These are phyloP conservation scores for Catenaria anguillulae DNA, from an alignment of 371 early-diverging fungal genomes.

Conservation along the genomic window DNA sequence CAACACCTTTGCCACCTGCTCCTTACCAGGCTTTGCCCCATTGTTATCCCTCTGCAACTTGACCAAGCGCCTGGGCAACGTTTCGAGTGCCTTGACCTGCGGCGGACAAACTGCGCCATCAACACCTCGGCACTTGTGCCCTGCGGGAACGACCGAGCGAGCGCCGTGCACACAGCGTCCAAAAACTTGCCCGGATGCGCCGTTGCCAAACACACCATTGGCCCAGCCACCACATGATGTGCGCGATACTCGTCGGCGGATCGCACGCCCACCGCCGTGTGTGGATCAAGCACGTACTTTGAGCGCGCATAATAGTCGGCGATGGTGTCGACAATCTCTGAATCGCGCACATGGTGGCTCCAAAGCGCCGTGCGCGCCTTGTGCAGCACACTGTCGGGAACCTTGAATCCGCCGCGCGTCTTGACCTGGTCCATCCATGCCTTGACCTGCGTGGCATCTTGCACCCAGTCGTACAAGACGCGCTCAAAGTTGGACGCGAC, in stretches of 20 bases:
- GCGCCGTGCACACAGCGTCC: conserved; percentile 46
- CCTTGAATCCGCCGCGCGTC: conserved; percentile 51
- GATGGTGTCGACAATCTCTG: conserved; percentile 58
- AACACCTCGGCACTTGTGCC: background rate
- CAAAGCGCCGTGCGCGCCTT: conserved; percentile 15
- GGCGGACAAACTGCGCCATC: background rate
- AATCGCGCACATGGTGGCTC: background rate
- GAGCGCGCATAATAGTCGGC: conserved; percentile 40
- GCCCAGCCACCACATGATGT: conserved; percentile 9
- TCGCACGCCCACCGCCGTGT: conserved; percentile 86
- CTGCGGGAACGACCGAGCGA: background rate
- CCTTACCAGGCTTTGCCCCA: no score
- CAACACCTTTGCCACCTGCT: background rate
- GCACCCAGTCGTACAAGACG: conserved; percentile 70
- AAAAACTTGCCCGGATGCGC: conserved; percentile 95
- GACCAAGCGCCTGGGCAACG: background rate
- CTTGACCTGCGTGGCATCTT: conserved; percentile 17
- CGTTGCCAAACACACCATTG: conserved; percentile 66
- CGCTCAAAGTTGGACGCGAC: conserved; percentile 95
- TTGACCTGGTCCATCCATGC: conserved; percentile 71
- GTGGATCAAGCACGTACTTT: conserved; percentile 80
- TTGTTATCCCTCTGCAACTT: no score
- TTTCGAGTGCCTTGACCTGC: background rate
- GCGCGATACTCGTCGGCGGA: conserved; percentile 45
- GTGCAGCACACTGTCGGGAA: conserved; percentile 39